phyloP scores from a whole-genome alignment of 352 stramenopile species.

The Achlya hypogyna region DNA sequence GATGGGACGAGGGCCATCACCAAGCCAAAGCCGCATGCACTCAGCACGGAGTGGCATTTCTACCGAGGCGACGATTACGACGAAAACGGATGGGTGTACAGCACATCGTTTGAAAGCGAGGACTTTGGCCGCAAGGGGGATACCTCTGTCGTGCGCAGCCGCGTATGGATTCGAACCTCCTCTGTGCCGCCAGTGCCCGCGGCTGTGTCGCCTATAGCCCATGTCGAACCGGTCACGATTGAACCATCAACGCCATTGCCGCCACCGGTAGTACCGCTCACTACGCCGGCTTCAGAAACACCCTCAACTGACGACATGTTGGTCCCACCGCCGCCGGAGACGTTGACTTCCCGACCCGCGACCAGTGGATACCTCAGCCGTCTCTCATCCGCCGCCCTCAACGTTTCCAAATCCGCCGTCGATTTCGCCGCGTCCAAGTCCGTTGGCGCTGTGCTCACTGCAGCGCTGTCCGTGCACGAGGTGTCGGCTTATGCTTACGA shows the following conservation, averaged over 20 bases:
- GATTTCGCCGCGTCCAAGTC: conserved; percentile 1
- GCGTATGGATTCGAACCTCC: conserved; percentile 42
- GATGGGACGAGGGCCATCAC: conserved; percentile 34
- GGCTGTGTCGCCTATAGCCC: neutral
- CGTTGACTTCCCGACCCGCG: too few species aligned
- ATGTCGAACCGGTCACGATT: neutral
- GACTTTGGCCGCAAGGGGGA: conserved; percentile 53
- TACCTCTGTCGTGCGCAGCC: conserved; percentile 59
- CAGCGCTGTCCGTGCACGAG: conserved; percentile 11
- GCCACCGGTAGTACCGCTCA: too few species aligned
- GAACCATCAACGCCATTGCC: neutral
- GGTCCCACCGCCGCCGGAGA: neutral
- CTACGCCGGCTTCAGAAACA: too few species aligned
- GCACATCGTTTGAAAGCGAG: conserved; percentile 43
- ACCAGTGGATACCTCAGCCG: neutral
- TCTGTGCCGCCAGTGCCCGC: neutral
- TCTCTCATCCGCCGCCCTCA: conserved; percentile 4
- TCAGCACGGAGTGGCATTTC: conserved; percentile 57
- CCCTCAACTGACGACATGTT: too few species aligned
- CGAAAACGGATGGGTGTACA: conserved; percentile 77
- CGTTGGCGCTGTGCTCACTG: neutral
- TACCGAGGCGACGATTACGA: conserved; percentile 75
- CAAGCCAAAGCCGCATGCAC: conserved; percentile 44
- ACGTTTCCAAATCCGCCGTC: conserved; percentile 2
- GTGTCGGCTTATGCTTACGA: conserved; percentile 20